Conservation (phyloP, 176 grass and related monocot genomes). For the Lolium rigidum region DNA sequence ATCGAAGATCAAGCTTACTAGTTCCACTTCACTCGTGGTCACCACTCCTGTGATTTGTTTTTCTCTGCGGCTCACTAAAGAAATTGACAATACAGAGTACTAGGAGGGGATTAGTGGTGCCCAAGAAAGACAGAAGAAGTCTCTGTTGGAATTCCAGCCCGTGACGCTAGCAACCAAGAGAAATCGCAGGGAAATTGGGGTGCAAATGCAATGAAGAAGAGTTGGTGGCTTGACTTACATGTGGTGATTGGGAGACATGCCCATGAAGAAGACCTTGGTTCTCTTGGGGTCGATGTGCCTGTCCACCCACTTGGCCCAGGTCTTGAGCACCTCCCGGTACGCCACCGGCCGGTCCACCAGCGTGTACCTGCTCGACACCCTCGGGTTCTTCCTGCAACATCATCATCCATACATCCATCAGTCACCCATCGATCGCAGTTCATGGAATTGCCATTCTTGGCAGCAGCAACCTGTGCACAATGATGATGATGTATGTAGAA, state of each 20-base stretch:
- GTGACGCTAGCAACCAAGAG: background rate
- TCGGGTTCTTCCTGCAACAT: slow-evolving; percentile 33
- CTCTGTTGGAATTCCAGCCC: background rate
- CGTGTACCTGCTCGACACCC: slow-evolving; percentile 48
- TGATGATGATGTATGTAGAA: too few relatives aligned
- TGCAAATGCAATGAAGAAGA: background rate
- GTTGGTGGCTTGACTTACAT: slow-evolving; percentile 34
- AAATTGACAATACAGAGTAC: background rate
- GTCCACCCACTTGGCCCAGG: slow-evolving; percentile 85
- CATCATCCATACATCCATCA: background rate
- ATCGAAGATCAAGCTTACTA: background rate
- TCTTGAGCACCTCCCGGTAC: slow-evolving; percentile 74
- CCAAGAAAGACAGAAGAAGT: background rate
- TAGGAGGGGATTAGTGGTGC: background rate
- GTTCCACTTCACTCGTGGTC: background rate
- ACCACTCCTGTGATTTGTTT: background rate
- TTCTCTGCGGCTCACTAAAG: background rate
- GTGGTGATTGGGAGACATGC: slow-evolving; percentile 87
- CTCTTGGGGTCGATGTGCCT: slow-evolving; percentile 63
- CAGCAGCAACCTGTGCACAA: background rate
- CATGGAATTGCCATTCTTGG: background rate
- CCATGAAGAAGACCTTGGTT: slow-evolving; percentile 90
- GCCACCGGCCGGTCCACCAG: slow-evolving; percentile 72
- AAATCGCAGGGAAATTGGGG: background rate
- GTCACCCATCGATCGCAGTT: background rate